Evolutionary conservation across 139 green algal species (phyloP).

Genomic region (Dunaliella primolecta): DNA sequence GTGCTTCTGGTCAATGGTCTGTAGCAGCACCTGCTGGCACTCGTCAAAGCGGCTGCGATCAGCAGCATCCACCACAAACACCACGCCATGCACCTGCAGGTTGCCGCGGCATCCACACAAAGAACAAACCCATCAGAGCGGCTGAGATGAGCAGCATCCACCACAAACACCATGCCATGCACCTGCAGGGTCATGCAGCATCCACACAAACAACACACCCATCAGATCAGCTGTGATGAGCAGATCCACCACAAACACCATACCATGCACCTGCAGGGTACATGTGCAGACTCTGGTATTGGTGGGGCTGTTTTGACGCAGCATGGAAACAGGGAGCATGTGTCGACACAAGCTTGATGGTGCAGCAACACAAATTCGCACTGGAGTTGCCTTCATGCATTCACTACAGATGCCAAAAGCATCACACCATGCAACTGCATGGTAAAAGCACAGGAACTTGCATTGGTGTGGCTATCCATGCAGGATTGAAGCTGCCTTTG

Average conservation of each 20-base stretch:
- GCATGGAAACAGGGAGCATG: too few relatives aligned
- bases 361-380: too few relatives aligned
- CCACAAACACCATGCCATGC: constrained; percentile 45
- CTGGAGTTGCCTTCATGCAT: too few relatives aligned
- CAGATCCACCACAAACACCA: constrained; percentile 56
- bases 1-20: constrained; percentile 25
- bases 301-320: too few relatives aligned
- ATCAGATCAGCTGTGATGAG: constrained; percentile 37
- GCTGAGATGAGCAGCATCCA: constrained; percentile 46
- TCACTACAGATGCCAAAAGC: too few relatives aligned
- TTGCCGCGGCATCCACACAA: not conserved
- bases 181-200: not conserved
- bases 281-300: too few relatives aligned
- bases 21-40: constrained; percentile 28
- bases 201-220: constrained; percentile 30
- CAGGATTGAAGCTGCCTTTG: too few relatives aligned
- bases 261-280: constrained; percentile 15
- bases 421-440: too few relatives aligned
- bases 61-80: constrained; percentile 58
- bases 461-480: too few relatives aligned
- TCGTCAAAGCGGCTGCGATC: constrained; percentile 46
- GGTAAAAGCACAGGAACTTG: too few relatives aligned
- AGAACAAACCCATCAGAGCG: constrained; percentile 45
- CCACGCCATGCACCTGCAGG: constrained; percentile 18
- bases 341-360: too few relatives aligned